Evolutionary conservation across 1,139 yeast species (phyloP).

Genomic region (Blastobotrys aristatus): DNA sequence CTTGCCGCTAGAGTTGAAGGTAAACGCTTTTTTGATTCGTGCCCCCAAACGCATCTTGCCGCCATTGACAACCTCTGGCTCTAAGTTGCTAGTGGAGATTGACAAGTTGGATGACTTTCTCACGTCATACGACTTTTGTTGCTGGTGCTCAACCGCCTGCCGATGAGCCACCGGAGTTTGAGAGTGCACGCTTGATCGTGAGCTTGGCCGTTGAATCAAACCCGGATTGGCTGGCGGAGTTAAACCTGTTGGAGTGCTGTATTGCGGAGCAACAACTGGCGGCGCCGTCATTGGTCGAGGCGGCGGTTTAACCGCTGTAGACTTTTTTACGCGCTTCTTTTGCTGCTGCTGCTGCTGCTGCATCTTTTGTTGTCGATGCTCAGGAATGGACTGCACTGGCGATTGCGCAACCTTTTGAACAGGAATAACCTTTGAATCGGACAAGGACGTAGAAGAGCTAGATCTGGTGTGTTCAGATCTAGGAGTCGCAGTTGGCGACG

Average conservation of each 20-base stretch:
- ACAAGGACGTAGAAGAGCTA: constrained; percentile 16
- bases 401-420: background rate
- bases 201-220: no score
- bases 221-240: no score
- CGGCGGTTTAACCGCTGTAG: constrained; percentile 2
- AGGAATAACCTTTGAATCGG: constrained; percentile 7
- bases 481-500: constrained; percentile 12
- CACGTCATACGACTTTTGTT: constrained; percentile 7
- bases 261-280: no score
- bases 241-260: no score
- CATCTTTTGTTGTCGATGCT: background rate
- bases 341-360: constrained; percentile 1
- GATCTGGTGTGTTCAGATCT: constrained; percentile 17
- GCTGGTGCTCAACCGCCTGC: constrained; percentile 6
- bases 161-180: constrained; percentile 2
- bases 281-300: constrained; percentile 8
- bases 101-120: constrained; percentile 8
- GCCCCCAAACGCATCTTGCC: constrained; percentile 17
- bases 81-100: constrained; percentile 4
- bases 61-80: background rate
- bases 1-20: constrained; percentile 19
- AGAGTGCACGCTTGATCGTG: constrained; percentile 1
- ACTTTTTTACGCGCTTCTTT: background rate
- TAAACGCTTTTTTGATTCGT: constrained; percentile 26
- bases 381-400: background rate